Base-by-base conservation (phyloP, 2,329 filamentous ascomycete species). In the Claviceps maximensis region DNA sequence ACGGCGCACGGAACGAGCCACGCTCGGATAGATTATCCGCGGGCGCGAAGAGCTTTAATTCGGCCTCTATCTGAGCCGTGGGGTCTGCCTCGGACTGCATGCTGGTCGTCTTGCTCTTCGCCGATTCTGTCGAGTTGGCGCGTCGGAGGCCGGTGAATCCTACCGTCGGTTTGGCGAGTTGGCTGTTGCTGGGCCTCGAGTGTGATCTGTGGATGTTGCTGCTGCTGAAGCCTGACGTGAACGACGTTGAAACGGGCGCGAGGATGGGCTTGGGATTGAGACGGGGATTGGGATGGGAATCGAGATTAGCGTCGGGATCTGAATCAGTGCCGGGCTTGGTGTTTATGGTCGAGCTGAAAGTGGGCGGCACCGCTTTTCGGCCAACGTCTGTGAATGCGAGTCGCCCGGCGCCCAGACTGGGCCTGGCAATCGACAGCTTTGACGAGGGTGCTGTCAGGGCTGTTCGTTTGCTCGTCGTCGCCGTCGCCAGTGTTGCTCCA, bases 31-130 rank as follows among this genome's bases (percentile, higher is more conserved):
- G 71, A 55, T 75, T 77, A 33, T 80, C 77, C 17, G 65, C 59
- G 0, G 72, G 74, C 15, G 76, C 78, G 62, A 82, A 82, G 9
- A 82, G 69, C 49, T 72, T 74, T 66, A 74, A 73, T 63, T 82
- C 78, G 10, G 70, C 74, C 58, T 78, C 72, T 50, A 81, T 79
- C 46, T 78, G 75, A 58, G 77, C 77, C 1, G 72, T 75, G 4
- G 78, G 77, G 55, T 81, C 78, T 15, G 66, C 60, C 53, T 80
- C 77, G 0, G 77, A 79, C 54, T 71, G 67, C 60, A 71, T 64
- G 61, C 74, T 77, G 38, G 69, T 71, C 53, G 69, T 67, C 63
- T 78, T 79, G 58, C 73, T 72, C 57, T 69, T 70, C 49, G 66
- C 59, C 44, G 76, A 77, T 48, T 77, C 76, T 27, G 63, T 65